Evolutionary conservation across 768 basidiomycete genomes (phyloP).

Genomic region (Gymnopilus junonius): DNA sequence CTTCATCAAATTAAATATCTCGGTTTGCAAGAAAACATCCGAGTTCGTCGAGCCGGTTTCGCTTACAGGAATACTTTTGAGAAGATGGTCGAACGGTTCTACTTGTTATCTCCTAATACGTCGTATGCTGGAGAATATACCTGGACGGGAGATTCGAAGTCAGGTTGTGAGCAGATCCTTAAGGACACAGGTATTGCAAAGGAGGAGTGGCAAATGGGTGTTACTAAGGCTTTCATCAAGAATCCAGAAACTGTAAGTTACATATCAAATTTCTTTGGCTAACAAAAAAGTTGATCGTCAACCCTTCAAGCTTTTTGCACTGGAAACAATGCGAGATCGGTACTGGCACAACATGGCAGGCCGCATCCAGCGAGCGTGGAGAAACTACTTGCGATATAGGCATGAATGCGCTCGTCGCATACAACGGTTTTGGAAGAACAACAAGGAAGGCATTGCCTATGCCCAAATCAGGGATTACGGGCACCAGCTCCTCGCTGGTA

Average conservation of each 20-base stretch:
- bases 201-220: constrained; percentile 99
- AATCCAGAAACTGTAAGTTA: constrained; percentile 91
- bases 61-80: constrained; percentile 98
- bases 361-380: constrained; percentile 94
- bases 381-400: constrained; percentile 95
- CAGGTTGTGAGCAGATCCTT: constrained; percentile 91
- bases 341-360: constrained; percentile 99
- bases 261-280: neutral
- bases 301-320: constrained; percentile 81
- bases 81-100: constrained; percentile 99
- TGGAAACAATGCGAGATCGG: constrained; percentile 98
- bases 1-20: constrained; percentile 99
- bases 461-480: constrained; percentile 93
- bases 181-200: constrained; percentile 94
- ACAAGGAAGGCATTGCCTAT: constrained; percentile 92
- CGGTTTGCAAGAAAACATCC: constrained; percentile 97
- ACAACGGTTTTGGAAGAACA: constrained; percentile 98
- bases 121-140: constrained; percentile 99
- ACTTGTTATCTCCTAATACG: constrained; percentile 90
- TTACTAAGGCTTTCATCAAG: constrained; percentile 99
- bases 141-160: constrained; percentile 89
- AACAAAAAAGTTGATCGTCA: constrained; percentile 5
- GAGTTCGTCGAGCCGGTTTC: constrained; percentile 96
- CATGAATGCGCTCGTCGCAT: constrained; percentile 94
- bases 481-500: constrained; percentile 85